Evolutionary conservation across 805 yeast genomes (phyloP), one percentile per base, ranked within the genome.

Genomic region (Candida insectorum): DNA sequence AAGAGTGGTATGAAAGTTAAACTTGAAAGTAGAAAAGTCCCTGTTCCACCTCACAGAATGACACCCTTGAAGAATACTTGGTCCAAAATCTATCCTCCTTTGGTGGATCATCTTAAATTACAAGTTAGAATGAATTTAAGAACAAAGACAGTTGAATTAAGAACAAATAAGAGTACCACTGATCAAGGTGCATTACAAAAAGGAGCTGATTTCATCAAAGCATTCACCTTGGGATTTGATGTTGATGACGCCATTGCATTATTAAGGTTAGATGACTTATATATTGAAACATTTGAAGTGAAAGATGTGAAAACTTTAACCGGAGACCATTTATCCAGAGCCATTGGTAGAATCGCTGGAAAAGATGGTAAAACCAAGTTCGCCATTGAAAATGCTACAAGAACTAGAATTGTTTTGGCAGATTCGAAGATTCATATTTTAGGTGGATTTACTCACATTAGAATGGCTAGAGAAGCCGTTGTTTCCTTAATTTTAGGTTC

Each of bases 341-440:
- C 99, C 6, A 93, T 93, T 58, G 99, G 98, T 54, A 87, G 99
- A 74, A 93, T 93, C 62, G 98, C 99, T 10, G 99, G 99, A 61
- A 94, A 93, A 57, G 99, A 93, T 57, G 99, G 99, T 55, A 91
- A 89, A 64, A 93, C 97, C 42, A 93, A 91, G 67, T 93, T 91
- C 60, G 97, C 98, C 20, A 93, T 93, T 54, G 99, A 93, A 64
- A 93, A 93, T 56, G 97, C 98, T 12, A 91, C 97, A 15, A 79
- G 97, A 66, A 93, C 99, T 9, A 83, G 99, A 71, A 89, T 93
- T 26, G 99, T 93, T 16, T 71, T 93, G 47, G 99, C 99, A 0
- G 99, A 93, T 62, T 78, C 94, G 28, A 93, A 91, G 59, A 89
- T 93, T 51, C 98, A 93, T 60, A 93, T 93, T 43, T 70, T 93